phyloP scores from a whole-genome alignment of 2,329 filamentous ascomycete species.

The Colletotrichum viniferum region DNA sequence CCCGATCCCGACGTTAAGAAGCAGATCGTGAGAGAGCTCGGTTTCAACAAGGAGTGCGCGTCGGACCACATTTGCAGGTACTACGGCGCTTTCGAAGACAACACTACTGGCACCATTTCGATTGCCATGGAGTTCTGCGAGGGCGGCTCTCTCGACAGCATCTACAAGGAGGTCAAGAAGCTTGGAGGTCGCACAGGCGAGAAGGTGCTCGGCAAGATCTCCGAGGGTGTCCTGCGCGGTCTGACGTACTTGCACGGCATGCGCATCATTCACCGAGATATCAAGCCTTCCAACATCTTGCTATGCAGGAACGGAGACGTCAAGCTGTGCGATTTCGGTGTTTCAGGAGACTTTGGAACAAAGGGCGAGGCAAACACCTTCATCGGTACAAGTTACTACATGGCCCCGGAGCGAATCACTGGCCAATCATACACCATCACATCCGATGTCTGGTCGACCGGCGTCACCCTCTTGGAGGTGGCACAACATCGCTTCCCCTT shows the following conservation, averaged over 20 bases:
- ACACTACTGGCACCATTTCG: conserved; percentile 93
- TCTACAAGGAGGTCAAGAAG: conserved; percentile 97
- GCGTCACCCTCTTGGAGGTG: conserved; percentile 97
- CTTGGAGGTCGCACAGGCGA: conserved; percentile 93
- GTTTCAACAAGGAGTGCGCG: conserved; percentile 97
- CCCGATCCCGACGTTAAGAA: conserved; percentile 98
- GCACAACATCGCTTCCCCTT: conserved; percentile 98
- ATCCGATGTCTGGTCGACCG: conserved; percentile 96
- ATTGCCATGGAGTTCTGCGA: conserved; percentile 99
- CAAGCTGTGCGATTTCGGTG: conserved; percentile 98
- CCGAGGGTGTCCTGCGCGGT: conserved; percentile 91
- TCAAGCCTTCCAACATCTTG: conserved; percentile 97
- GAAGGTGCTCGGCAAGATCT: conserved; percentile 95
- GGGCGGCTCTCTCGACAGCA: conserved; percentile 92
- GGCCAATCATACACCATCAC: conserved; percentile 98
- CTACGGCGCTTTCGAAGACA: conserved; percentile 96
- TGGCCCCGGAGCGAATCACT: conserved; percentile 97
- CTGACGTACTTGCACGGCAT: conserved; percentile 93
- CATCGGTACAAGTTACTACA: conserved; percentile 98
- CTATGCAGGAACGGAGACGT: conserved; percentile 91
- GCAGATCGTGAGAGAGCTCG: conserved; percentile 93
- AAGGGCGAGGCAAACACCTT: conserved; percentile 99
- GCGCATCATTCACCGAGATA: conserved; percentile 98
- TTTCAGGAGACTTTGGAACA: conserved; percentile 96
- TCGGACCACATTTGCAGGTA: conserved; percentile 97